Base-by-base conservation (phyloP, 2,329 filamentous ascomycete genomes). In the Aspergillus ibericus region DNA sequence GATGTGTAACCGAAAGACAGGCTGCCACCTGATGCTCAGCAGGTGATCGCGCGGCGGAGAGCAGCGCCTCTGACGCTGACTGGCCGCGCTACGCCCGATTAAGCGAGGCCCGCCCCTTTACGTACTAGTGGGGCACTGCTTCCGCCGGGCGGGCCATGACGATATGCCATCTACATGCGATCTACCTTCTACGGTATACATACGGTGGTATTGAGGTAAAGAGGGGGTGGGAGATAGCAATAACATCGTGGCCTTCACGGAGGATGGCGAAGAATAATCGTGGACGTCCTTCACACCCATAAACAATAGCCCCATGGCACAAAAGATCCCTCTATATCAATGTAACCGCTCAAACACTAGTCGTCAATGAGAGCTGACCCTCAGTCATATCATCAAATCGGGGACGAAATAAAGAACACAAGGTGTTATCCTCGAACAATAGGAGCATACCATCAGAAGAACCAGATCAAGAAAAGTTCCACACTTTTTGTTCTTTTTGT, bases 21-120 rank as follows among this genome's bases (percentile, higher is more conserved):
- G 58, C 62, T 65, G 66, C 60, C 64, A 68, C 61, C 58, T 66
- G 61, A 63, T 58, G 53, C 36, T 40, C 55, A 60, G 59, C 59
- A 56, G 58, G 56, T 65, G 59, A 54, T 64, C 51, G 59, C 60
- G 53, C 44, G 63, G 59, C 60, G 63, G 62, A 62, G 53, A 59
- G 51, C 49, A 44, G 40, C 44, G 55, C 55, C 49, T 44, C 51
- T 58, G 47, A 57, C 58, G 52, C 60, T 61, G 51, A 61, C 54
- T 66, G 58, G 54, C 40, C 38, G 42, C 58, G 40, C 62, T 53
- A 50, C 38, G 46, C 54, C 55, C 53, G 50, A 65, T 47, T 64
- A 59, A 63, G 63, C 63, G 55, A 57, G 52, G n/a, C 25, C 22
- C 47, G 32, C 16, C 48, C 29, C 29, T 58, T 61, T 59, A 51